These are phyloP conservation scores for Chaetomidium leptoderma DNA, from an alignment of 495 filamentous ascomycete species.

Conservation along the genomic window DNA sequence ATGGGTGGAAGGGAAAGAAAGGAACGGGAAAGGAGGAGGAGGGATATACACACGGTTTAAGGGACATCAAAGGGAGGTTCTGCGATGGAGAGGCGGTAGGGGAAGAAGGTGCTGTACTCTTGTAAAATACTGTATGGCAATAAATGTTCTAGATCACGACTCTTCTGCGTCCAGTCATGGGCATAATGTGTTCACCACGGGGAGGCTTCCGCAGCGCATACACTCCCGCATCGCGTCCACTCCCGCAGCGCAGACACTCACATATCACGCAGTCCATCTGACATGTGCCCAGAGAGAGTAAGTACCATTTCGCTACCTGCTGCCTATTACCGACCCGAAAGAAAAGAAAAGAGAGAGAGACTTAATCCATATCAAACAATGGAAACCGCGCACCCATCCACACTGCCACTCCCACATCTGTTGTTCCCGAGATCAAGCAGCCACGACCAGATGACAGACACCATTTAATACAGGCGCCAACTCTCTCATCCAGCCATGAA, in stretches of 20 bases:
- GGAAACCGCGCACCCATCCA: not conserved
- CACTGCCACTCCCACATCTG: not conserved
- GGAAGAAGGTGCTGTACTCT: not conserved
- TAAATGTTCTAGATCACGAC: not conserved
- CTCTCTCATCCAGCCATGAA: not conserved
- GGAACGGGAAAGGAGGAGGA: not conserved
- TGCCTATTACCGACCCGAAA: not conserved
- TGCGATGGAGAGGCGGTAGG: no score
- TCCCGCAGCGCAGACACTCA: not conserved
- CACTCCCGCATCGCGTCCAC: no score
- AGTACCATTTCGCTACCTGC: not conserved
- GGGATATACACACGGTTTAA: no score
- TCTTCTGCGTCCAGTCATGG: no score
- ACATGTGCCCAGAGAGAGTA: not conserved
- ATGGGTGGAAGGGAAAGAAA: not conserved
- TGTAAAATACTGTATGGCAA: slow-evolving; percentile 14
- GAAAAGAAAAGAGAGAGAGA: not conserved
- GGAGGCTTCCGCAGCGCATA: no score
- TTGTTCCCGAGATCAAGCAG: not conserved
- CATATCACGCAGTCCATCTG: no score
- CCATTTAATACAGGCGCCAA: not conserved
- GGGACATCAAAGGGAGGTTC: no score
- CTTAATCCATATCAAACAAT: not conserved
- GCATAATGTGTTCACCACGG: no score
- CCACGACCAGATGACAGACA: not conserved